Conservation (phyloP, 139 green algal genomes). For the Mychonastes homosphaera region DNA sequence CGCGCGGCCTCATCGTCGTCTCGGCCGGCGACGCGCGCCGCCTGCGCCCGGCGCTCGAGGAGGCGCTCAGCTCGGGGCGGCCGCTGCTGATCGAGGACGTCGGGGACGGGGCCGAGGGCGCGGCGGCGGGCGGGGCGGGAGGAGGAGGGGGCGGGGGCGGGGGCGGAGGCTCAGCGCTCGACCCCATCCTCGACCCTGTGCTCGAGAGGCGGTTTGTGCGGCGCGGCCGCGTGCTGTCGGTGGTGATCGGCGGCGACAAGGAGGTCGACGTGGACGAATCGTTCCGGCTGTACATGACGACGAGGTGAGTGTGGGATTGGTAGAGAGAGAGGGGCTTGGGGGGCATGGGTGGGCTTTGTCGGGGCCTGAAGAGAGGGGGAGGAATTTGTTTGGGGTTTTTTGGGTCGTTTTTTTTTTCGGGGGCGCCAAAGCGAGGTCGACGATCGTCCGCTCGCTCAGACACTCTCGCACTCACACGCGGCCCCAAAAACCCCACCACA, state of each 20-base stretch:
- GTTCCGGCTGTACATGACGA: not conserved
- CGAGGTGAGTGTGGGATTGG: too few species aligned
- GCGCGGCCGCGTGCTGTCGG: conserved; percentile 8
- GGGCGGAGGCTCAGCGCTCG: conserved; percentile 48
- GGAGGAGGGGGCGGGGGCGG: too few species aligned
- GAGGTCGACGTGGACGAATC: conserved; percentile 43
- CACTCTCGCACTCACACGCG: too few species aligned
- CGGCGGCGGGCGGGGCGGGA: too few species aligned
- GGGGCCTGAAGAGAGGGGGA: too few species aligned
- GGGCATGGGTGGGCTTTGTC: too few species aligned
- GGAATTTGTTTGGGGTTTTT: too few species aligned
- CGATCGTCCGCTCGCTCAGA: too few species aligned
- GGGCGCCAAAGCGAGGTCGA: too few species aligned
- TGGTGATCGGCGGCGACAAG: conserved; percentile 73
- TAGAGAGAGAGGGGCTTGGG: too few species aligned
- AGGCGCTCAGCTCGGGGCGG: conserved; percentile 18
- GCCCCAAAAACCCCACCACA: too few species aligned
- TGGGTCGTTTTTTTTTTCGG: too few species aligned
- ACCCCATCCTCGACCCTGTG: conserved; percentile 84
- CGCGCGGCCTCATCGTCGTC: not conserved
- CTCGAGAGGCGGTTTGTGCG: conserved; percentile 62
- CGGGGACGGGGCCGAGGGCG: conserved; percentile 63
- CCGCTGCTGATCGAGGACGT: conserved; percentile 93
- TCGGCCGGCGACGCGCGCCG: not conserved
- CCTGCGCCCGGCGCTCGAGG: conserved; percentile 59